phyloP scores from a whole-genome alignment of 352 stramenopile species.

The Pythium sp. region DNA sequence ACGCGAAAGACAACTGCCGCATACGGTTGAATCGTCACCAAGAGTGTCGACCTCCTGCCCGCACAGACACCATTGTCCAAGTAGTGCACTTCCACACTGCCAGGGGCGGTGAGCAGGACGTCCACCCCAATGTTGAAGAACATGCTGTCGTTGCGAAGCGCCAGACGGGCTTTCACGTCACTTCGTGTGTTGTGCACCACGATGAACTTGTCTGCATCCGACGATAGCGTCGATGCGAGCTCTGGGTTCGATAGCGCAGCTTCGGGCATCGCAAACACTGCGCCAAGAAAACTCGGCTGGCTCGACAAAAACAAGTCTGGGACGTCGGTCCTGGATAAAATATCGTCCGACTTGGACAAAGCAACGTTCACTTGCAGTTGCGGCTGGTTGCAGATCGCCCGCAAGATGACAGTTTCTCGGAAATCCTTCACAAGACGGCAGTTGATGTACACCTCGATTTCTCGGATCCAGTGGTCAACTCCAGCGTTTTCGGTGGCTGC shows the following conservation, averaged over 20 bases:
- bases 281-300: conserved; percentile 75
- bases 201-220: conserved; percentile 64
- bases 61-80: conserved; percentile 74
- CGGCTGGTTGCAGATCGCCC: conserved; percentile 73
- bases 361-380: conserved; percentile 74
- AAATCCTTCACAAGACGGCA: conserved; percentile 88
- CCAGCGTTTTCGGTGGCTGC: conserved; percentile 10
- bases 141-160: conserved; percentile 81
- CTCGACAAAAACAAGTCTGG: conserved; percentile 29
- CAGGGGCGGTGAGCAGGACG: conserved; percentile 30
- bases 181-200: conserved; percentile 75
- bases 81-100: conserved; percentile 51
- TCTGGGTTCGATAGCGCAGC: conserved; percentile 45
- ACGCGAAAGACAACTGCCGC: conserved; percentile 64
- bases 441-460: conserved; percentile 87
- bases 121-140: conserved; percentile 80
- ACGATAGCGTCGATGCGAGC: conserved; percentile 24
- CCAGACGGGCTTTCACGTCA: conserved; percentile 62
- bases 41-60: conserved; percentile 53
- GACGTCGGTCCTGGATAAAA: conserved; percentile 23
- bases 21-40: conserved; percentile 67
- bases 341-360: conserved; percentile 39
- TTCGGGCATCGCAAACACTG: conserved; percentile 81
- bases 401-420: conserved; percentile 76
- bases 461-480: conserved; percentile 65